Evolutionary conservation across 371 early-diverging fungal genomes (phyloP).

Genomic region (Rhizopus microsporus): DNA sequence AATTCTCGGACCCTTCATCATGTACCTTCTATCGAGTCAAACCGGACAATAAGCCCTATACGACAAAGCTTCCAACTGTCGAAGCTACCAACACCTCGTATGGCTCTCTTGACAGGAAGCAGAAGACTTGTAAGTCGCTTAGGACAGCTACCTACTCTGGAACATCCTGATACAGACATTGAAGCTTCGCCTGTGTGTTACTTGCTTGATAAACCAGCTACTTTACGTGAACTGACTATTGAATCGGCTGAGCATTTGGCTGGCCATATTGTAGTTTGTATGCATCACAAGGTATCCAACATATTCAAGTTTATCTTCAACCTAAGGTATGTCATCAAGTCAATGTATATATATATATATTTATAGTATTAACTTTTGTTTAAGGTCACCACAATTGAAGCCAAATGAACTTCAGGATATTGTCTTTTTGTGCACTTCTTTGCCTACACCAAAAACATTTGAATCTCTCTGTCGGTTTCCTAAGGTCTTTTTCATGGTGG

Average conservation of each 20-base stretch:
- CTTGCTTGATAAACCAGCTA: slow-evolving; percentile 43
- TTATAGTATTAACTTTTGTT: background rate
- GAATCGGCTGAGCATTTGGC: slow-evolving; percentile 35
- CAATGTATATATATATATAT: background rate
- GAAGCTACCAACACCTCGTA: slow-evolving; percentile 22
- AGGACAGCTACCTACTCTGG: slow-evolving; percentile 12
- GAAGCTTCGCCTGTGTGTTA: slow-evolving; percentile 47
- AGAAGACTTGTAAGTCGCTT: slow-evolving; percentile 24
- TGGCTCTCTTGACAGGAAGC: slow-evolving; percentile 28
- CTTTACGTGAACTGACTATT: slow-evolving; percentile 28
- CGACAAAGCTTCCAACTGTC: slow-evolving; percentile 19
- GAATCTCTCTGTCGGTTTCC: slow-evolving; percentile 57
- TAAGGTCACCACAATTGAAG: slow-evolving; percentile 42
- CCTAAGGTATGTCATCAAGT: slow-evolving; percentile 26
- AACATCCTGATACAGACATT: slow-evolving; percentile 26
- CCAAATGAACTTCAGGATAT: slow-evolving; percentile 53
- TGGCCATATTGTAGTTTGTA: slow-evolving; percentile 48
- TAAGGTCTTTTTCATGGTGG: slow-evolving; percentile 54
- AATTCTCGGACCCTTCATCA: slow-evolving; percentile 2
- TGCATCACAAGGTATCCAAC: slow-evolving; percentile 46
- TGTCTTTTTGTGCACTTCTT: slow-evolving; percentile 49
- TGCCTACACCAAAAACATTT: slow-evolving; percentile 45
- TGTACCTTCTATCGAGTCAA: slow-evolving; percentile 17
- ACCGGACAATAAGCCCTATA: slow-evolving; percentile 2
- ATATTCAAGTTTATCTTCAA: slow-evolving; percentile 52